Conservation (phyloP, 371 early-diverging fungal species). For the Mucor velutinosus region DNA sequence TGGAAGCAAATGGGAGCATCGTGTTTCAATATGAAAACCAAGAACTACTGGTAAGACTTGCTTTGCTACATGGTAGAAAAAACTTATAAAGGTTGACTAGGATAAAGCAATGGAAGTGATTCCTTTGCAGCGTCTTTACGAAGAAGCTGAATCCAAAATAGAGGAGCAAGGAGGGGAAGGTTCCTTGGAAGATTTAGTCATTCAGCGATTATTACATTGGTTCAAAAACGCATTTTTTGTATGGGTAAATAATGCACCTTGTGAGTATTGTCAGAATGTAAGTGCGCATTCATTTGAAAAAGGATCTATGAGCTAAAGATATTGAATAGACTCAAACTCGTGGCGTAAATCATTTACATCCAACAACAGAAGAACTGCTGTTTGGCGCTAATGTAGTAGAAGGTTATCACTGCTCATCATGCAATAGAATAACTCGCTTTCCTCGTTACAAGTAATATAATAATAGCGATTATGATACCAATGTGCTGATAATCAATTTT, state of each 20-base stretch:
- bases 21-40: conserved; percentile 45
- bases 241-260: conserved; percentile 67
- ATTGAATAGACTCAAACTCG: conserved; percentile 33
- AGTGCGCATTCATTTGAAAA: background rate
- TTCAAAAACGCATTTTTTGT: conserved; percentile 67
- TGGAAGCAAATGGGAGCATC: conserved; percentile 7
- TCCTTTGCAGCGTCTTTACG: conserved; percentile 52
- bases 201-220: conserved; percentile 55
- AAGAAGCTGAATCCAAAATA: conserved; percentile 31
- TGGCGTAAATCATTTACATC: conserved; percentile 31
- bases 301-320: background rate
- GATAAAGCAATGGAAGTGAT: conserved; percentile 49
- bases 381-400: conserved; percentile 66
- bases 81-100: conserved; percentile 15
- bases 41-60: conserved; percentile 37
- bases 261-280: conserved; percentile 10
- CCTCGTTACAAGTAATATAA: conserved; percentile 65
- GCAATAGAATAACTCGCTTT: conserved; percentile 58
- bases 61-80: no score
- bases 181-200: conserved; percentile 36
- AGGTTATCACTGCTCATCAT: conserved; percentile 53
- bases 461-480: conserved; percentile 35
- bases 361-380: conserved; percentile 51
- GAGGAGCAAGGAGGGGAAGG: conserved; percentile 14
- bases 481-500: background rate